A percentile compares a stretch with the other conserved stretches of the same genome.
These are phyloP conservation scores for Mangifera indica DNA, from an alignment of 345 rosid species.

Conservation along the genomic window DNA sequence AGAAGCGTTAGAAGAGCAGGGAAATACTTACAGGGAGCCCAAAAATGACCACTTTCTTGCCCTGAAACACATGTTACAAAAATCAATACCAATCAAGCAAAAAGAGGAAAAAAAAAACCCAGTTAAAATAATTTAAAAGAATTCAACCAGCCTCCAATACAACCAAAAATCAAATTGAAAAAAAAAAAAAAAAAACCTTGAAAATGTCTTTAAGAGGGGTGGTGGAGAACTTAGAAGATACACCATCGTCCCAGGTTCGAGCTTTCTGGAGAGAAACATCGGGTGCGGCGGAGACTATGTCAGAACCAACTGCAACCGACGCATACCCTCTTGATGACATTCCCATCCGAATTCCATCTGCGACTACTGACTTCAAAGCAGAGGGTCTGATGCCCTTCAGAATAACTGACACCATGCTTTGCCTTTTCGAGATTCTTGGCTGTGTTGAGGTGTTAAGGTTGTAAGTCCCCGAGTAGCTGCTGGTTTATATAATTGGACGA, in stretches of 20 bases:
- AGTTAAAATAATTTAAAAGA: no score
- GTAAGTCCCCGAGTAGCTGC: no score
- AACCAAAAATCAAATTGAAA: neutral
- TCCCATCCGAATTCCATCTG: constrained; percentile 29
- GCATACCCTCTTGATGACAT: constrained; percentile 48
- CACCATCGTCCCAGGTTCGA: constrained; percentile 86
- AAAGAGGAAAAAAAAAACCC: neutral
- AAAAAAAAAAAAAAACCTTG: constrained; percentile 40
- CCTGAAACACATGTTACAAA: constrained; percentile 50
- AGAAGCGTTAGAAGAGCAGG: neutral
- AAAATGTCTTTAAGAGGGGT: constrained; percentile 68
- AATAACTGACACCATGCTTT: constrained; percentile 49
- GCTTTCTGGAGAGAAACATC: constrained; percentile 85
- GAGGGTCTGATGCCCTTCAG: constrained; percentile 42
- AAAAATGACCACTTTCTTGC: constrained; percentile 88
- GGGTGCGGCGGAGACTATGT: constrained; percentile 63
- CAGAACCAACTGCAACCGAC: constrained; percentile 63
- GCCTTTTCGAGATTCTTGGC: no score
- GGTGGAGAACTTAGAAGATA: constrained; percentile 72
- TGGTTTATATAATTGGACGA: no score
- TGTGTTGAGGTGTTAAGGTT: no score
- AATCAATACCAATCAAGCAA: neutral
- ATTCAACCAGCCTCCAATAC: no score
- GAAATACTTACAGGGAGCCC: constrained; percentile 75
- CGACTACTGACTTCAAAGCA: constrained; percentile 28